Conservation (phyloP, 2,329 filamentous ascomycete genomes). For the Fusarium solani-melongenae region DNA sequence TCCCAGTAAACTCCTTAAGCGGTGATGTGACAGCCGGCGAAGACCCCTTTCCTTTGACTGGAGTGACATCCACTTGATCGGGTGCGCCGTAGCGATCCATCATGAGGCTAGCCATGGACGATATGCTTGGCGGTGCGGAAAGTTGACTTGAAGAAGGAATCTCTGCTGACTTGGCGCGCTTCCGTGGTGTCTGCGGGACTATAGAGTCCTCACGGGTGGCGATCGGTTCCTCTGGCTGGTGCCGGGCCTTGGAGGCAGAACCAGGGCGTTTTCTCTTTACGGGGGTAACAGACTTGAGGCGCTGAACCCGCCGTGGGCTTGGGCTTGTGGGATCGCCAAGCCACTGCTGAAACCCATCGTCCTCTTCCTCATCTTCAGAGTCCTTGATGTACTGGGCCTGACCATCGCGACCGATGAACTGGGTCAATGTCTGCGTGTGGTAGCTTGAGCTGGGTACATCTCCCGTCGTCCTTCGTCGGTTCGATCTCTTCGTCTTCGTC, state of each 20-base stretch:
- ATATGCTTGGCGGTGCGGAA: conserved; percentile 52
- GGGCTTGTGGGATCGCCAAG: conserved; percentile 44
- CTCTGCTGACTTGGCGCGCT: conserved; percentile 47
- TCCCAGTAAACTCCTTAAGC: conserved; percentile 36
- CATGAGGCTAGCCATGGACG: conserved; percentile 55
- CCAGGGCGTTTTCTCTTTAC: conserved; percentile 28
- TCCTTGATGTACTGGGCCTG: conserved; percentile 47
- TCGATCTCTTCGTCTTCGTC: conserved; percentile 19
- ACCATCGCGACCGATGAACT: conserved; percentile 46
- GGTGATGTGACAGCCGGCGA: conserved; percentile 36
- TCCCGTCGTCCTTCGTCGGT: conserved; percentile 47
- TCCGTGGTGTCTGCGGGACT: conserved; percentile 57
- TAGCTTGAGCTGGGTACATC: conserved; percentile 48
- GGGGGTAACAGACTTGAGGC: conserved; percentile 12
- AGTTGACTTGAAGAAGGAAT: conserved; percentile 56
- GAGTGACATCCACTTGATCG: conserved; percentile 47
- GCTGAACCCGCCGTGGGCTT: conserved; percentile 34
- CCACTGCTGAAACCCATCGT: conserved; percentile 49
- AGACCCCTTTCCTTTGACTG: conserved; percentile 51
- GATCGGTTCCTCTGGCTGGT: conserved; percentile 3
- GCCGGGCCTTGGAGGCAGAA: conserved; percentile 31
- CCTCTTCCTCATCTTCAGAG: conserved; percentile 52
- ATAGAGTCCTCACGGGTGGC: conserved; percentile 47
- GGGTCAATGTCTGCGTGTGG: conserved; percentile 57
- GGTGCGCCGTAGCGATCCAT: conserved; percentile 53